These are phyloP conservation scores for Talaromyces sp. DNA, from an alignment of 2,329 filamentous ascomycete species.

Conservation along the genomic window DNA sequence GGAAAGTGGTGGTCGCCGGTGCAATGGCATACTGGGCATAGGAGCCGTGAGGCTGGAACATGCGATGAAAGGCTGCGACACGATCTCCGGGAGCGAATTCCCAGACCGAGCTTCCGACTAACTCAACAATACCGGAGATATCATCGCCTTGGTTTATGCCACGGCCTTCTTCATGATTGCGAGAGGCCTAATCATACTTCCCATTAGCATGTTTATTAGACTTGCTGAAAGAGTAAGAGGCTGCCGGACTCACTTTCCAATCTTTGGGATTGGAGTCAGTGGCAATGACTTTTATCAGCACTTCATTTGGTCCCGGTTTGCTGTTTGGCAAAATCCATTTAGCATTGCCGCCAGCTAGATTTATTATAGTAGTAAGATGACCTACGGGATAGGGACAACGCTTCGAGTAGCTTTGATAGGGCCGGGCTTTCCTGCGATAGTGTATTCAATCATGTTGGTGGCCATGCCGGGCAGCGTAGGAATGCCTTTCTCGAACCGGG, in stretches of 20 bases:
- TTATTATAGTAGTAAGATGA: background rate
- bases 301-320: background rate
- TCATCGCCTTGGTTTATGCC: constrained; percentile 47
- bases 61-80: constrained; percentile 47
- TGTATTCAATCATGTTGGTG: background rate
- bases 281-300: background rate
- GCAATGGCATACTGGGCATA: constrained; percentile 55
- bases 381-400: background rate
- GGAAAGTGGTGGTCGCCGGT: constrained; percentile 51
- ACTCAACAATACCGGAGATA: constrained; percentile 48
- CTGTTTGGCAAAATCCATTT: background rate
- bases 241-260: constrained; percentile 16
- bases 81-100: constrained; percentile 53
- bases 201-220: background rate
- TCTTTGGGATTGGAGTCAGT: constrained; percentile 12
- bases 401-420: background rate
- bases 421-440: background rate
- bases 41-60: constrained; percentile 45
- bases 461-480: background rate
- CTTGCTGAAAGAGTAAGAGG: too few relatives aligned
- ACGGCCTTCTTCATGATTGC: background rate
- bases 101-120: constrained; percentile 47
- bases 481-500: too few relatives aligned
- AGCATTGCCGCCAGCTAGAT: background rate
- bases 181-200: background rate